Evolutionary conservation across 2,329 filamentous ascomycete genomes (phyloP).

Genomic region (Pseudonectria buxi): DNA sequence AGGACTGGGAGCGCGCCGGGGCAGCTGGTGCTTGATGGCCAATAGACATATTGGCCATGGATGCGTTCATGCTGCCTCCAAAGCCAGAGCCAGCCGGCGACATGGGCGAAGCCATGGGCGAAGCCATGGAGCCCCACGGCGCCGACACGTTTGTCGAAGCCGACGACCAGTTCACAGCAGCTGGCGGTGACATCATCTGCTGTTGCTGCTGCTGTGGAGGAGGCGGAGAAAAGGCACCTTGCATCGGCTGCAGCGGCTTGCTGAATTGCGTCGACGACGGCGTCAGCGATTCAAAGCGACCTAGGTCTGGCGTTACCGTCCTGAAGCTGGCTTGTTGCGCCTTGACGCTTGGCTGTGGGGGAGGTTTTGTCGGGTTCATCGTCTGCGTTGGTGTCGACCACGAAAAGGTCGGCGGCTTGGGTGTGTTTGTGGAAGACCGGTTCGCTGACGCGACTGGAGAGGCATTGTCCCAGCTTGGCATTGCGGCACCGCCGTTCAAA

Average conservation of each 20-base stretch:
- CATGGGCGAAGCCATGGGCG: conserved; percentile 24
- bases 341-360: conserved; percentile 29
- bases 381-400: conserved; percentile 55
- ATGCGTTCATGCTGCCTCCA: conserved; percentile 31
- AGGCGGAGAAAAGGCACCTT: conserved; percentile 13
- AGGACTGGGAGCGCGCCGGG: conserved; percentile 36
- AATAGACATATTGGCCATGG: conserved; percentile 44
- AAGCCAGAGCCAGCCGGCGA: conserved; percentile 23
- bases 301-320: conserved; percentile 54
- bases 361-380: conserved; percentile 24
- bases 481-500: conserved; percentile 31
- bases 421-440: conserved; percentile 29
- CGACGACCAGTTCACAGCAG: conserved; percentile 46
- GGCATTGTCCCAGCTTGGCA: conserved; percentile 43
- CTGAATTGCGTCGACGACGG: conserved; percentile 58
- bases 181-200: conserved; percentile 22
- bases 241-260: conserved; percentile 39
- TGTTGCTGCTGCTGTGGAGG: conserved; percentile 14
- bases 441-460: conserved; percentile 29
- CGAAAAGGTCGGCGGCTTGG: conserved; percentile 48
- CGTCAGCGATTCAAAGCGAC: conserved; percentile 46
- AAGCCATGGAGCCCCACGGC: conserved; percentile 38
- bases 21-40: conserved; percentile 33
- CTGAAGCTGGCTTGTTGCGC: conserved; percentile 39
- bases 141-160: conserved; percentile 34